Evolutionary conservation across 1,284 basidiomycete genomes (phyloP).

Genomic region (Malassezia arunalokei): DNA sequence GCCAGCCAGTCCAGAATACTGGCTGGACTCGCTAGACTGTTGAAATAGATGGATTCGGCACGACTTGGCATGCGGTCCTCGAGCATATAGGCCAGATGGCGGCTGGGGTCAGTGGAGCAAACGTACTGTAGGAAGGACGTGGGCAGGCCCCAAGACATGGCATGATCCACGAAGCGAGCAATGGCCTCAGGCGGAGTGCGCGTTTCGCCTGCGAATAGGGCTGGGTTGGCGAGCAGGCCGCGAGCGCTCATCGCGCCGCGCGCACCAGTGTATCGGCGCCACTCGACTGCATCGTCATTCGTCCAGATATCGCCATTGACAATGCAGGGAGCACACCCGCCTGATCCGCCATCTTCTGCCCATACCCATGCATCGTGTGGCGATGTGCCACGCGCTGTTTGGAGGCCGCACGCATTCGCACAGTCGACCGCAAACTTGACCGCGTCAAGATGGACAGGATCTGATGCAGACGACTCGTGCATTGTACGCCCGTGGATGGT

Average conservation of each 20-base stretch:
- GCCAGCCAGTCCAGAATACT: conserved; percentile 51
- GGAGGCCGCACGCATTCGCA: conserved; percentile 37
- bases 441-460: conserved; percentile 51
- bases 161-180: conserved; percentile 49
- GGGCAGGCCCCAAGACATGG: conserved; percentile 50
- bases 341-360: conserved; percentile 31
- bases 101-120: conserved; percentile 21
- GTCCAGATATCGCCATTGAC: conserved; percentile 56
- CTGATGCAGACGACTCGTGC: conserved; percentile 50
- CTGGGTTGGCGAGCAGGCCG: conserved; percentile 55
- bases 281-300: conserved; percentile 48
- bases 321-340: conserved; percentile 51
- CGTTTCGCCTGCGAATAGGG: conserved; percentile 52
- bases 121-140: conserved; percentile 50
- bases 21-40: conserved; percentile 49
- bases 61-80: conserved; percentile 49
- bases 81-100: conserved; percentile 54
- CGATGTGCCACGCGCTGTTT: conserved; percentile 22
- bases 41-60: conserved; percentile 52
- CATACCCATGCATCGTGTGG: conserved; percentile 19
- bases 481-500: conserved; percentile 55
- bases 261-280: conserved; percentile 50
- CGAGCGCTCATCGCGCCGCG: conserved; percentile 55
- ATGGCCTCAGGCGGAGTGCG: conserved; percentile 51
- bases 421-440: conserved; percentile 53